Percentiles rank a stretch among this genome's conserved stretches.
Conservation (phyloP, 2,329 filamentous ascomycete species). For the Intubia oerlemansii region DNA sequence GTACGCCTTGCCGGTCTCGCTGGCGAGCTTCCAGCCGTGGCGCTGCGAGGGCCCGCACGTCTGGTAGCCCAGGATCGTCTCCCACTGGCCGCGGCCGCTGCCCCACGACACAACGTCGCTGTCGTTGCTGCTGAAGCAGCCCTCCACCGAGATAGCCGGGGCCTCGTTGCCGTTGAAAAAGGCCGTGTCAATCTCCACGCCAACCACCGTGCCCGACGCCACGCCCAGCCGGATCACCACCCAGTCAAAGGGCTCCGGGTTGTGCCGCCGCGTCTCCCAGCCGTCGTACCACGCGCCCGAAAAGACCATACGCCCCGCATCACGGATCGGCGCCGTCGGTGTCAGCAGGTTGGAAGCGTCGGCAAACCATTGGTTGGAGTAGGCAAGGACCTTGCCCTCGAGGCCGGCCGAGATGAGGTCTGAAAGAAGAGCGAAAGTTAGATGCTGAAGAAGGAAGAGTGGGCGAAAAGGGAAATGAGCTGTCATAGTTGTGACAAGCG, state of each 20-base stretch:
- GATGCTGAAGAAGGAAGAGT: background rate
- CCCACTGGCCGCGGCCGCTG: conserved; percentile 40
- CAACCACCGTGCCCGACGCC: conserved; percentile 48
- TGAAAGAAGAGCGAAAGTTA: conserved; percentile 10
- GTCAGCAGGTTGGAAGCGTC: conserved; percentile 42
- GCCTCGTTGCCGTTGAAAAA: conserved; percentile 72
- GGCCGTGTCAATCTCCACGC: conserved; percentile 61
- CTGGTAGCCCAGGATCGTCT: conserved; percentile 45
- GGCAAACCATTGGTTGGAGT: conserved; percentile 49
- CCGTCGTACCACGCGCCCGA: conserved; percentile 52
- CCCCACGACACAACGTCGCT: conserved; percentile 39
- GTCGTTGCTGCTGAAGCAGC: conserved; percentile 38
- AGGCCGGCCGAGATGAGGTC: conserved; percentile 39
- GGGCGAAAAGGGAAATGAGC: too few relatives aligned
- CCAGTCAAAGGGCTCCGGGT: conserved; percentile 42
- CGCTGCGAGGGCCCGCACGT: conserved; percentile 55
- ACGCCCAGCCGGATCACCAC: conserved; percentile 45
- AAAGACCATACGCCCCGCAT: conserved; percentile 46
- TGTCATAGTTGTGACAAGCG: too few relatives aligned
- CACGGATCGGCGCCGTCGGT: conserved; percentile 38
- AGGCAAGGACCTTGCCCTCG: conserved; percentile 41
- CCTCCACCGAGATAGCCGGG: conserved; percentile 58
- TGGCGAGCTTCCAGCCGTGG: conserved; percentile 48
- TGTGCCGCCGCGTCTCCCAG: conserved; percentile 48
- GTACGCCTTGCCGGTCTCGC: conserved; percentile 41